Percentiles rank a stretch among this genome's conserved stretches.
Conservation (phyloP, 2,329 filamentous ascomycete species). For the Penicillium sp. region DNA sequence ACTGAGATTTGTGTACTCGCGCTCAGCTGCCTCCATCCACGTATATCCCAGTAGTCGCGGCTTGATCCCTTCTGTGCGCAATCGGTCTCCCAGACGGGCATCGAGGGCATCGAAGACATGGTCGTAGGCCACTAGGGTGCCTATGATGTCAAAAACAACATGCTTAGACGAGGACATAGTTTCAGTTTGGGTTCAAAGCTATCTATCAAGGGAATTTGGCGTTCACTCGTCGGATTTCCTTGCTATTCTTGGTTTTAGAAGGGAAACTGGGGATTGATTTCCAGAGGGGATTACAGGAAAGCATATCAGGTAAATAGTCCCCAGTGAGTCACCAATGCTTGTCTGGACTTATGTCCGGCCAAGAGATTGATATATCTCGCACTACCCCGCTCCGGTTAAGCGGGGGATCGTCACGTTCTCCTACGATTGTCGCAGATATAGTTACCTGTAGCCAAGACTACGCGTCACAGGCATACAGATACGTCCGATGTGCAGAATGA, state of each 20-base stretch:
- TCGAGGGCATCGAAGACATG: slow-evolving; percentile 42
- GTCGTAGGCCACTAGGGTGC: slow-evolving; percentile 46
- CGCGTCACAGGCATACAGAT: too few species aligned
- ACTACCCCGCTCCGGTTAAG: not conserved
- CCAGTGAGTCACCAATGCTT: not conserved
- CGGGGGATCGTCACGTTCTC: not conserved
- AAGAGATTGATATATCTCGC: not conserved
- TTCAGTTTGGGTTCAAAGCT: not conserved
- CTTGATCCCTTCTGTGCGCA: slow-evolving; percentile 37
- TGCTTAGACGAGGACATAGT: slow-evolving; percentile 21
- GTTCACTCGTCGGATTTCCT: not conserved
- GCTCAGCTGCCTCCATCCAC: slow-evolving; percentile 46
- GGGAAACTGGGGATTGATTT: not conserved
- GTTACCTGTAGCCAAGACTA: too few species aligned
- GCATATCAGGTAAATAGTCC: not conserved
- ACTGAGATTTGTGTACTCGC: slow-evolving; percentile 48
- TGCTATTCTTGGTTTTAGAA: not conserved
- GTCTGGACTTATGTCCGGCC: not conserved
- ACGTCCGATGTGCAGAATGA: too few species aligned
- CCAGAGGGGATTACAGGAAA: not conserved
- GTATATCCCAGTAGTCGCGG: slow-evolving; percentile 42
- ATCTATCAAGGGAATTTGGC: not conserved
- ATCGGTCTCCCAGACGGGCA: slow-evolving; percentile 37
- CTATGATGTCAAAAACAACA: slow-evolving; percentile 35
- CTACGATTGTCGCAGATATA: not conserved